These are phyloP conservation scores for Naganishia sp. DNA, from an alignment of 1,284 basidiomycete species.

Conservation along the genomic window DNA sequence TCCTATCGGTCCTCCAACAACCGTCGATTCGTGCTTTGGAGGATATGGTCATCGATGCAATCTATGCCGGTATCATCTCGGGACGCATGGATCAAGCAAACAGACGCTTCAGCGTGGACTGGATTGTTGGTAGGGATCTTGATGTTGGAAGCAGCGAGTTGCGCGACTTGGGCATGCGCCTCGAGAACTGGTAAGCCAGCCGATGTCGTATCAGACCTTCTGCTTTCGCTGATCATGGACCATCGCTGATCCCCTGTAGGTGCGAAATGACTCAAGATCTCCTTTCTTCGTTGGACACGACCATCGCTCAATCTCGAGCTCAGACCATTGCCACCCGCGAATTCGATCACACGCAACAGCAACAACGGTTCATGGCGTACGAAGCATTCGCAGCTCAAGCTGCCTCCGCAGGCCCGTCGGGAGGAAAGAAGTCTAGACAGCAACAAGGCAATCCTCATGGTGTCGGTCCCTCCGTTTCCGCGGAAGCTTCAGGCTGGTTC, in stretches of 20 bases:
- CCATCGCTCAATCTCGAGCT: conserved; percentile 38
- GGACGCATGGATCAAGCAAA: conserved; percentile 88
- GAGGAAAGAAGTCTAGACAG: background rate
- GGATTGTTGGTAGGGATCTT: conserved; percentile 85
- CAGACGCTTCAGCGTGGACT: conserved; percentile 78
- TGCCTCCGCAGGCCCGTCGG: background rate
- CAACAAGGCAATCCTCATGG: background rate
- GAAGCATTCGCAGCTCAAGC: background rate
- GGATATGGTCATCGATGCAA: conserved; percentile 91
- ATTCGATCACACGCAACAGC: conserved; percentile 6
- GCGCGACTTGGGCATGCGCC: conserved; percentile 61
- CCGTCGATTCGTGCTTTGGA: conserved; percentile 80
- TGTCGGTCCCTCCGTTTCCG: background rate
- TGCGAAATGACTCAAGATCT: conserved; percentile 68
- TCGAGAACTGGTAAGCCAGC: conserved; percentile 68
- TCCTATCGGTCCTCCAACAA: conserved; percentile 61
- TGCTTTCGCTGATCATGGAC: background rate
- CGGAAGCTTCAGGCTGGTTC: too few relatives aligned
- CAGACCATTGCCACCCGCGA: conserved; percentile 11
- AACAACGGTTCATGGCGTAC: conserved; percentile 11
- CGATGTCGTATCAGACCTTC: background rate
- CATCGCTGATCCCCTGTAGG: conserved; percentile 55
- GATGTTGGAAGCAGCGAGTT: conserved; percentile 62
- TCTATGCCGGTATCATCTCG: conserved; percentile 82
- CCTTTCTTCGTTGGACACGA: conserved; percentile 59